Percentiles rank a stretch among this genome's conserved stretches.
Conservation (phyloP, 768 basidiomycete species). For the Xerocomellus dryophilus region DNA sequence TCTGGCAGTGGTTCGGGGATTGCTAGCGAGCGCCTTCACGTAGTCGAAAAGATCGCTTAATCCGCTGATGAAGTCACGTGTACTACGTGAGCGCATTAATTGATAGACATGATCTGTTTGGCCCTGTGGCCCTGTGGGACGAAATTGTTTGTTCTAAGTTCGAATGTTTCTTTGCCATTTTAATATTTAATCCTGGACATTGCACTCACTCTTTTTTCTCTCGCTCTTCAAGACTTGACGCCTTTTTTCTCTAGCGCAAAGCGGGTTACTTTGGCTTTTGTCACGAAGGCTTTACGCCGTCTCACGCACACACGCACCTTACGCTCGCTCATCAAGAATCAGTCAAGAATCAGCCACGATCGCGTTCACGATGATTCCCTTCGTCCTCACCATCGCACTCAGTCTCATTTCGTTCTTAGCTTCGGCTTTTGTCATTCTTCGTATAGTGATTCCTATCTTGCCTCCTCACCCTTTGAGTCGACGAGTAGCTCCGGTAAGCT, state of each 20-base stretch:
- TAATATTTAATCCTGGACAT: constrained; percentile 4
- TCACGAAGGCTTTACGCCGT: constrained; percentile 40
- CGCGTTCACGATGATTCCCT: constrained; percentile 54
- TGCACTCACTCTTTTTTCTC: background rate
- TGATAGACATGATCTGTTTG: constrained; percentile 22
- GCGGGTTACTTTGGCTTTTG: constrained; percentile 34
- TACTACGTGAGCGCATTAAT: constrained; percentile 11
- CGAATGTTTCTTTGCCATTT: constrained; percentile 2
- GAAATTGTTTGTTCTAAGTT: constrained; percentile 21
- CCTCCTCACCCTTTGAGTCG: constrained; percentile 71
- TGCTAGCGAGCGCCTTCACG: background rate
- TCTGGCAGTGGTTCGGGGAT: too few species aligned
- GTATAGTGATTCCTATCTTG: constrained; percentile 70
- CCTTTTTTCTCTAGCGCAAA: constrained; percentile 18
- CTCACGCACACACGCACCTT: constrained; percentile 29
- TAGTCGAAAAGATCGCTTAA: constrained; percentile 13
- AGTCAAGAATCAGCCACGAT: constrained; percentile 15
- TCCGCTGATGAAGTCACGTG: constrained; percentile 28
- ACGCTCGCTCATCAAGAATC: constrained; percentile 21
- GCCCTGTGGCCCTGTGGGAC: constrained; percentile 24
- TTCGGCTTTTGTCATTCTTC: constrained; percentile 73
- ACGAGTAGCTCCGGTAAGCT: constrained; percentile 67
- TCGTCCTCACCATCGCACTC: constrained; percentile 63
- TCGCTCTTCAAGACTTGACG: constrained; percentile 20
- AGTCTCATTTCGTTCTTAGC: constrained; percentile 68